Evolutionary conservation across 495 filamentous ascomycete species (phyloP).

Genomic region (Elaphomyces granulatus): DNA sequence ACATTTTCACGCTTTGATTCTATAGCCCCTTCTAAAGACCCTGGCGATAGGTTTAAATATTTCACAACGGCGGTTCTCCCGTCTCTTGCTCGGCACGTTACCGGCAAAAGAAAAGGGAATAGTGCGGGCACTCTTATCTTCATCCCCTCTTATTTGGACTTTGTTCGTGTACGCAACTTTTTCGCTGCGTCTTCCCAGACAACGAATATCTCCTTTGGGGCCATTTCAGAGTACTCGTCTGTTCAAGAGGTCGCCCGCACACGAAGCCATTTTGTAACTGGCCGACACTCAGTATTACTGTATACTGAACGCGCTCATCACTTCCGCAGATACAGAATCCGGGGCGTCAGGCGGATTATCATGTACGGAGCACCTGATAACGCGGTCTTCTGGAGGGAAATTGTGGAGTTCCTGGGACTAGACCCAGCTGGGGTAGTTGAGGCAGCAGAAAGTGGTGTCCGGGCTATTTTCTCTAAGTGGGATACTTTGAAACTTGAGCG

Average conservation of each 20-base stretch:
- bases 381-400: slow-evolving; percentile 73
- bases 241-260: slow-evolving; percentile 64
- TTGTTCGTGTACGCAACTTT: slow-evolving; percentile 82
- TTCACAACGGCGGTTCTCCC: slow-evolving; percentile 73
- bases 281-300: slow-evolving; percentile 66
- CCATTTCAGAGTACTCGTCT: slow-evolving; percentile 76
- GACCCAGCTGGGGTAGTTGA: slow-evolving; percentile 23
- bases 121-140: slow-evolving; percentile 62
- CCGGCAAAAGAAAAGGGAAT: slow-evolving; percentile 19
- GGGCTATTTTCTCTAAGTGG: slow-evolving; percentile 72
- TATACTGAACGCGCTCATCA: slow-evolving; percentile 93
- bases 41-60: slow-evolving; percentile 82
- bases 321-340: slow-evolving; percentile 68
- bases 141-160: slow-evolving; percentile 86
- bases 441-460: slow-evolving; percentile 35
- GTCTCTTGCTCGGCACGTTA: slow-evolving; percentile 44
- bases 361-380: slow-evolving; percentile 88
- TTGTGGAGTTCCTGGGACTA: slow-evolving; percentile 53
- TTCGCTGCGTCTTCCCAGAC: slow-evolving; percentile 60
- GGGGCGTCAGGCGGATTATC: slow-evolving; percentile 64
- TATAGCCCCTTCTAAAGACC: slow-evolving; percentile 49
- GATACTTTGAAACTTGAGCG: slow-evolving; percentile 81
- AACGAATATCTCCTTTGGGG: slow-evolving; percentile 60
- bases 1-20: slow-evolving; percentile 85
- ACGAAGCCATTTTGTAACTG: slow-evolving; percentile 71